Evolutionary conservation across 2,329 filamentous ascomycete species (phyloP).

Genomic region (Didymella pomorum): DNA sequence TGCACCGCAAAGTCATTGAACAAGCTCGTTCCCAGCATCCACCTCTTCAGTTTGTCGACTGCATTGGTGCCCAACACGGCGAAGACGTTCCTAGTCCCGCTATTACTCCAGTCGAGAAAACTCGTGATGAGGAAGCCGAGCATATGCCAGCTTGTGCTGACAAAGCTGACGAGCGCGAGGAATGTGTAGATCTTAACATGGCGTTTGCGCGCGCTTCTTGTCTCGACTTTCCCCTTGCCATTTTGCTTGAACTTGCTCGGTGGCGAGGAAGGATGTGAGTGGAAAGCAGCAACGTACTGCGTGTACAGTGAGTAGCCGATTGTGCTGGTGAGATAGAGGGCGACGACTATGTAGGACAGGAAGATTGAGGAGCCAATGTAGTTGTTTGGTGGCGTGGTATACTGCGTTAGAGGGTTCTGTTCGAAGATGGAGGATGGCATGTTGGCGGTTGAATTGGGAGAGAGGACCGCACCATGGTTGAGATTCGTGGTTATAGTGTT

Average conservation of each 20-base stretch:
- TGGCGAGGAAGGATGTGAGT: neutral
- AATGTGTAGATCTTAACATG: slow-evolving; percentile 41
- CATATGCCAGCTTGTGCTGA: slow-evolving; percentile 43
- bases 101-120: slow-evolving; percentile 32
- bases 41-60: slow-evolving; percentile 25
- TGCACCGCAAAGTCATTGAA: slow-evolving; percentile 43
- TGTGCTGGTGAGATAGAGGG: slow-evolving; percentile 33
- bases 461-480: no score
- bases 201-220: slow-evolving; percentile 28
- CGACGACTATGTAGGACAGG: slow-evolving; percentile 40
- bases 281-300: slow-evolving; percentile 27
- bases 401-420: neutral
- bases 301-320: slow-evolving; percentile 30
- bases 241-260: slow-evolving; percentile 11
- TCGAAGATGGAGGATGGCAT: slow-evolving; percentile 1
- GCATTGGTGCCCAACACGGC: neutral
- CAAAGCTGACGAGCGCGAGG: slow-evolving; percentile 40
- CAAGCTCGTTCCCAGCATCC: slow-evolving; percentile 40
- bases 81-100: neutral
- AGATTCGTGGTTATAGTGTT: neutral
- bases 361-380: slow-evolving; percentile 43
- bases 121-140: slow-evolving; percentile 40
- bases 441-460: neutral
- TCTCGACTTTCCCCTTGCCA: slow-evolving; percentile 7
- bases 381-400: slow-evolving; percentile 39